Base-by-base conservation (phyloP, 176 grass and related monocot species). In the Aechmea fasciata region DNA sequence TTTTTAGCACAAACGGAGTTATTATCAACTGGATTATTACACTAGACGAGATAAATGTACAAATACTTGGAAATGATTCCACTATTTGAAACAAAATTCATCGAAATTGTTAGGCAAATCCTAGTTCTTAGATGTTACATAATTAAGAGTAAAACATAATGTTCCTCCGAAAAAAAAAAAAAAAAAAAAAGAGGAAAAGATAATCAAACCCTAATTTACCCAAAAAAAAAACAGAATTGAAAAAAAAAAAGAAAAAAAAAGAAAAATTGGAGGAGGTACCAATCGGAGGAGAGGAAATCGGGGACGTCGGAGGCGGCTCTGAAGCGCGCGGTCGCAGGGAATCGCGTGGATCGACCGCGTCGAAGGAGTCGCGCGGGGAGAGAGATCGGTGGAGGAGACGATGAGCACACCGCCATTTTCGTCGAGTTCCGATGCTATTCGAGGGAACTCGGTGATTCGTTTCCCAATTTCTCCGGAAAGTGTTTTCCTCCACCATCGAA, bases 231-330 rank as follows among this genome's bases (percentile, higher is more conserved):
- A 3, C 12, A 73, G n/a, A 7, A 65, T 62, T 9, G 51, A 11
- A 71, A 73, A n/a, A 48, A 47, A 11, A 48, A 64, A 26, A 26
- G n/a, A 26, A 1, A 26, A 1, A 26, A 26, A 1, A 26, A 26
- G 25, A 26, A 26, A 75, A 52, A 18, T 41, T 41, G 63, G 53
- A 54, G 11, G 66, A 72, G 79, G 11, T 25, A 92, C 92, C 88
- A 96, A 73, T 81, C 75, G 72, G 88, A 87, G 70, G 92, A 89
- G 73, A 96, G 86, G 73, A 87, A 96, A 76, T 96, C 88, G 18
- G 92, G 92, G 41, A 75, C 70, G 51, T 86, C 92, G 11, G 84
- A 91, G 25, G 80, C 73, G 67, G 78, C 67, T 11, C 67, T n/a
- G 67, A 78, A 18, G 71, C 87, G 33, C 0, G 66, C 63, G 8